phyloP scores from a whole-genome alignment of 176 grass and related monocot species.

The Carex kokanica region DNA sequence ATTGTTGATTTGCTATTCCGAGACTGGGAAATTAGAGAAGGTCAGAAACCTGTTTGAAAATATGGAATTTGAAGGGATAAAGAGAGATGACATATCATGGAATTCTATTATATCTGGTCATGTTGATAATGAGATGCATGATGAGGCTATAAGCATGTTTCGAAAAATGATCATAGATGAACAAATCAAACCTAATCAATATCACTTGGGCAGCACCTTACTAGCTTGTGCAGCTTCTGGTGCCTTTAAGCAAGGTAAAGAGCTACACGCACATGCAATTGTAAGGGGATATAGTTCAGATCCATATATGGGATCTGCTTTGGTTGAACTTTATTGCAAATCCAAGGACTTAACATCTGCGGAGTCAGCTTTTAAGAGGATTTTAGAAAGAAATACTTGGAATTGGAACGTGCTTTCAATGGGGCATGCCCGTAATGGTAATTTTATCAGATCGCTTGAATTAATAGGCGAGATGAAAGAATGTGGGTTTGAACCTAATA shows the following conservation, averaged over 20 bases:
- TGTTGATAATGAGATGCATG: slow-evolving; percentile 29
- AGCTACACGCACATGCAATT: slow-evolving; percentile 27
- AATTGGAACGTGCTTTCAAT: slow-evolving; percentile 32
- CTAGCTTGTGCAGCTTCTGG: slow-evolving; percentile 27
- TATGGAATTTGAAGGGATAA: slow-evolving; percentile 26
- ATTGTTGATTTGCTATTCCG: slow-evolving; percentile 28
- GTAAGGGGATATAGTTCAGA: slow-evolving; percentile 22
- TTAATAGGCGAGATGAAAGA: slow-evolving; percentile 24
- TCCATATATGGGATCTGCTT: slow-evolving; percentile 24
- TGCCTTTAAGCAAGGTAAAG: slow-evolving; percentile 26
- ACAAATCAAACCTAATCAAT: slow-evolving; percentile 24
- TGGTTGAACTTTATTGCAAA: slow-evolving; percentile 29
- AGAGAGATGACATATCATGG: slow-evolving; percentile 35
- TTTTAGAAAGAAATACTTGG: slow-evolving; percentile 14
- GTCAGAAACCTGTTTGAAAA: slow-evolving; percentile 28
- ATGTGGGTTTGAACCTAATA: slow-evolving; percentile 28
- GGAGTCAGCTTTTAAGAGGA: slow-evolving; percentile 9
- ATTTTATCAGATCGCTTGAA: slow-evolving; percentile 14
- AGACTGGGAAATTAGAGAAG: slow-evolving; percentile 21
- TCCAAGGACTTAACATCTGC: slow-evolving; percentile 26
- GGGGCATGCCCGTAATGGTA: slow-evolving; percentile 22
- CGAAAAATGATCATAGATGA: slow-evolving; percentile 22
- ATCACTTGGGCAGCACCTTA: slow-evolving; percentile 25
- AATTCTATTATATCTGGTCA: slow-evolving; percentile 34
- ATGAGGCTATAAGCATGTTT: slow-evolving; percentile 33